Evolutionary conservation across 1,284 basidiomycete species (phyloP).

Genomic region (Cutaneotrichosporon mucoides): DNA sequence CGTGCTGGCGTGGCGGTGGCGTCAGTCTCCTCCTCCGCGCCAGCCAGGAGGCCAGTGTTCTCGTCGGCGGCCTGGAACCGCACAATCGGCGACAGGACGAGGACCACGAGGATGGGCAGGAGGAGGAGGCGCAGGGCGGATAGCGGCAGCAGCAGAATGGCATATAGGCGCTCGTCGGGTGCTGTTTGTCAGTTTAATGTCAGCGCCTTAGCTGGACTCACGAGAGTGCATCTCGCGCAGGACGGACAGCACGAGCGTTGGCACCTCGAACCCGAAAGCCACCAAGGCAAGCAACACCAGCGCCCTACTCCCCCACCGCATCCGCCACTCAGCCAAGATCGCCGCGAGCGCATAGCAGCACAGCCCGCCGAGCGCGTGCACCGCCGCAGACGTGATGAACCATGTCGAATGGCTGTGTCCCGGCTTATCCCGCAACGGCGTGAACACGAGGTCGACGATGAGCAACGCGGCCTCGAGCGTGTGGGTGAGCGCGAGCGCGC

Average conservation of each 20-base stretch:
- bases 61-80: slow-evolving; percentile 37
- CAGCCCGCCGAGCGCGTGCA: slow-evolving; percentile 35
- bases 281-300: slow-evolving; percentile 29
- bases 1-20: not conserved
- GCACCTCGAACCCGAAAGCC: slow-evolving; percentile 34
- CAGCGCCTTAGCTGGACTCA: slow-evolving; percentile 17
- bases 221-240: slow-evolving; percentile 27
- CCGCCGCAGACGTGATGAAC: slow-evolving; percentile 8
- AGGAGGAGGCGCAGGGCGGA: slow-evolving; percentile 30
- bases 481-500: slow-evolving; percentile 27
- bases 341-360: slow-evolving; percentile 31
- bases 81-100: slow-evolving; percentile 32
- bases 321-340: slow-evolving; percentile 32
- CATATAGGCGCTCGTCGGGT: slow-evolving; percentile 25
- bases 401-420: slow-evolving; percentile 11
- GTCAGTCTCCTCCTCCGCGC: not conserved
- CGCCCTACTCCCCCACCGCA: slow-evolving; percentile 30
- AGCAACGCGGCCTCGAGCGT: slow-evolving; percentile 29
- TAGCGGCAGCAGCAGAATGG: slow-evolving; percentile 35
- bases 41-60: slow-evolving; percentile 28
- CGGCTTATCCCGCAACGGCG: slow-evolving; percentile 1
- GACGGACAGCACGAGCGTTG: slow-evolving; percentile 36
- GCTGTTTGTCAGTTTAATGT: slow-evolving; percentile 7
- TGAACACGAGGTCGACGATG: slow-evolving; percentile 24
- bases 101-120: slow-evolving; percentile 32